Percentiles rank a stretch among this genome's conserved stretches.
Evolutionary conservation across 2,329 filamentous ascomycete species (phyloP).

Genomic region (Neopestalotiopsis clavispora): DNA sequence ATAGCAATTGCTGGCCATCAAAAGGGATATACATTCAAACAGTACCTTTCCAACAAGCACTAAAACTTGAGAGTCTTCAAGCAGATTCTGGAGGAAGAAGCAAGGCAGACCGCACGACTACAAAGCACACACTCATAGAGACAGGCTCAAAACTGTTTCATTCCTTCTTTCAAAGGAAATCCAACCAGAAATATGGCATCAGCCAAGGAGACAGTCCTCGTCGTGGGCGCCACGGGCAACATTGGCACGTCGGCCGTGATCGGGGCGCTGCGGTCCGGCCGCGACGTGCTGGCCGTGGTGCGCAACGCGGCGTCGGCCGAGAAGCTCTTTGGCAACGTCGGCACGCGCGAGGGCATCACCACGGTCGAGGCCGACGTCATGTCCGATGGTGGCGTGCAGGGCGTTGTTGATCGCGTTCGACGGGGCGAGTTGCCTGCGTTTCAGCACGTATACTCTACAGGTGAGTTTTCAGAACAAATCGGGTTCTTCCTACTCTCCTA

Average conservation of each 20-base stretch:
- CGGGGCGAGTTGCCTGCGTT: conserved; percentile 40
- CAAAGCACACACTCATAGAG: too few relatives aligned
- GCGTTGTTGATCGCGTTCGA: conserved; percentile 40
- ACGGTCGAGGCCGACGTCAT: conserved; percentile 37
- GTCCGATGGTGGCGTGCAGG: conserved; percentile 34
- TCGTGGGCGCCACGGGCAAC: conserved; percentile 44
- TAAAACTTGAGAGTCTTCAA: too few relatives aligned
- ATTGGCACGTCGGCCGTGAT: conserved; percentile 40
- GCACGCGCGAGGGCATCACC: conserved; percentile 35
- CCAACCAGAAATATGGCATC: conserved; percentile 12
- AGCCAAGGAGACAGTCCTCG: conserved; percentile 37
- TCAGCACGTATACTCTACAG: conserved; percentile 41
- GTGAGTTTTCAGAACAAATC: conserved; percentile 24
- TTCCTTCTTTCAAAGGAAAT: background rate
- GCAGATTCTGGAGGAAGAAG: background rate
- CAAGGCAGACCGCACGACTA: background rate
- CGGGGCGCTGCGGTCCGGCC: conserved; percentile 32
- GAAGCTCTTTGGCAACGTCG: conserved; percentile 38
- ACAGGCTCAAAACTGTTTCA: too few relatives aligned
- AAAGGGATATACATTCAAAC: too few relatives aligned
- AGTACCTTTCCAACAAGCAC: too few relatives aligned
- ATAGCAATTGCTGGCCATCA: too few relatives aligned
- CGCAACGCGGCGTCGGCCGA: conserved; percentile 39
- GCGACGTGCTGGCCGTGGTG: conserved; percentile 41
- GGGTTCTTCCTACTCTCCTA: background rate